Percentiles rank a stretch among this genome's conserved stretches.
Evolutionary conservation across 2,329 filamentous ascomycete species (phyloP).

Genomic region (Geoglossum cookeanum): DNA sequence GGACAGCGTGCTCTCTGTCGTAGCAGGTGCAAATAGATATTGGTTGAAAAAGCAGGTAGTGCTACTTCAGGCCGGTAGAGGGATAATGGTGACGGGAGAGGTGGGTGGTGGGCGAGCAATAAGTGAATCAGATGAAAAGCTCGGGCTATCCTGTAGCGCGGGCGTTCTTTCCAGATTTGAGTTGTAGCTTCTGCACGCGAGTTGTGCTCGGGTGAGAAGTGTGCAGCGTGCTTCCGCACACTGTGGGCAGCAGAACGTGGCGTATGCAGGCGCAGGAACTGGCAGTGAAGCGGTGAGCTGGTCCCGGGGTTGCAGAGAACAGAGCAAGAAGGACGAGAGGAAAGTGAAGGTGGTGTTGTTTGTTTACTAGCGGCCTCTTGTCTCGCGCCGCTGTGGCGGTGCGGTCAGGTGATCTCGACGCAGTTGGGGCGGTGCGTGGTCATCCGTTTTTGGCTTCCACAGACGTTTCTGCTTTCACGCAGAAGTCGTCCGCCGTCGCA

Average conservation of each 20-base stretch:
- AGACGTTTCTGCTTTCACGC: conserved; percentile 1
- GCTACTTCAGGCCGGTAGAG: neutral
- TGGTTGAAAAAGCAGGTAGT: neutral
- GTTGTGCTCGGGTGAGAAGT: neutral
- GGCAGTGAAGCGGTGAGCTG: neutral
- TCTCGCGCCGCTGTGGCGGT: neutral
- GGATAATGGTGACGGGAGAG: conserved; percentile 2
- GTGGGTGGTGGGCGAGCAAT: conserved; percentile 12
- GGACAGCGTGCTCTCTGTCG: neutral
- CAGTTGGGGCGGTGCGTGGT: neutral
- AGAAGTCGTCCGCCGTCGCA: neutral
- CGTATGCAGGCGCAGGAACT: neutral
- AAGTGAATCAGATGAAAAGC: conserved; percentile 13
- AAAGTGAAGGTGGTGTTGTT: neutral
- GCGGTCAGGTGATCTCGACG: neutral
- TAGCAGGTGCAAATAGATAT: neutral
- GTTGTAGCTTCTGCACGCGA: conserved; percentile 3
- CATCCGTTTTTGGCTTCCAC: conserved; percentile 1
- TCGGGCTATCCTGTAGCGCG: conserved; percentile 4
- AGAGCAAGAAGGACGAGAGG: neutral
- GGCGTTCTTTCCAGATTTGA: conserved; percentile 1
- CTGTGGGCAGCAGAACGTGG: neutral
- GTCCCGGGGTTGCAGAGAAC: neutral
- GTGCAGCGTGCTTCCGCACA: neutral
- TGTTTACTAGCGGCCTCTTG: neutral